Evolutionary conservation across 2,329 filamentous ascomycete genomes (phyloP), one percentile per base, ranked within the genome.

Genomic region (Pseudohalonectria lignicola): DNA sequence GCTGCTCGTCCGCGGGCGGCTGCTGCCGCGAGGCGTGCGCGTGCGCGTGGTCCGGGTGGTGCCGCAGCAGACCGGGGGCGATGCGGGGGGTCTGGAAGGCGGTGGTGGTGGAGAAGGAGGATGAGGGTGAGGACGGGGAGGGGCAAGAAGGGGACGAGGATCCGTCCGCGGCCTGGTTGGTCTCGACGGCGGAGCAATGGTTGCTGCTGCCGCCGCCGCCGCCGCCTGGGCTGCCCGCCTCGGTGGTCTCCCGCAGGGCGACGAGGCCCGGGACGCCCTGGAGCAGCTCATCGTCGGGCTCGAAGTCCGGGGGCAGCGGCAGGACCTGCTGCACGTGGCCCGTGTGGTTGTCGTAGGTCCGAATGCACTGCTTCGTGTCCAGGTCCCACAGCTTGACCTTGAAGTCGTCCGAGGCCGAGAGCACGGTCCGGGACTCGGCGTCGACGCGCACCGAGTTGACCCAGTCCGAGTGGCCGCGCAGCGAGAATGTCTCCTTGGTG

Each of bases 371-470:
- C 51, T 81, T 79, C 1, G 82, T 85, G 53, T 95, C 86, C 26
- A 98, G 68, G 51, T 50, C 48, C 48, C 48, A 50, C 41, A 98
- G 69, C 49, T 87, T 86, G 47, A 94, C 77, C 0, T 84, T 92
- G 53, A 86, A 82, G 56, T 98, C 92, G 54, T 98, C 92, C 1
- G 87, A 95, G 1, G 87, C 87, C 0, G 90, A 94, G 52, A 96
- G 82, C 4, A 96, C 71, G 1, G 88, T 95, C 12, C 86, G 79
- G 9, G 86, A 93, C 2, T 73, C 63, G 0, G 79, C 72, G 56
- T 98, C 87, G 28, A 98, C 76, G 47, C 82, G 82, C 23, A 96
- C 90, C n/a, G 85, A 81, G 60, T 98, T 98, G 50, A 98, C 88
- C 85, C 90, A 96, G 56, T 96, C 88, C 1, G 71, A 76, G 55